These are phyloP conservation scores for Aspergillus spinulosporus DNA, from an alignment of 2,329 filamentous ascomycete species.

Conservation along the genomic window DNA sequence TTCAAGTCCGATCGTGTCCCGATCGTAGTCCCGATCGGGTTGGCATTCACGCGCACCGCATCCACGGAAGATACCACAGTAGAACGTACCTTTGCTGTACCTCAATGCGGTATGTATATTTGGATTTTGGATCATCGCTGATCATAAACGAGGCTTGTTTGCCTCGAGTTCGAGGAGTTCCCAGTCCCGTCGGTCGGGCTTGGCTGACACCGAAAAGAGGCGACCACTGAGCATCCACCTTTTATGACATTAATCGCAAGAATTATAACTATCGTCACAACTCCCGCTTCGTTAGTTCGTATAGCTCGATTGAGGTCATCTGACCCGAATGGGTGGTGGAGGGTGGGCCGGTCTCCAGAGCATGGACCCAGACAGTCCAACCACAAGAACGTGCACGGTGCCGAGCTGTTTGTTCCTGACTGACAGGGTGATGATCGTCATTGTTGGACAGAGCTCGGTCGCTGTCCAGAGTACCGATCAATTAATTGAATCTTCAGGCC, in stretches of 20 bases:
- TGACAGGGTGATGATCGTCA: conserved; percentile 7
- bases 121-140: not conserved
- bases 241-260: not conserved
- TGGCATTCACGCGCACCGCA: conserved; percentile 16
- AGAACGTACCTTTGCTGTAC: not conserved
- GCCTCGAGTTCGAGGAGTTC: not conserved
- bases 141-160: not conserved
- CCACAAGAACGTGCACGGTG: conserved; percentile 9
- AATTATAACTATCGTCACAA: not conserved
- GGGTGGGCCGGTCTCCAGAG: conserved; percentile 10
- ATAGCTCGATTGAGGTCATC: conserved; percentile 17
- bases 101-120: not conserved
- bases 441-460: conserved; percentile 2
- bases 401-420: conserved; percentile 9
- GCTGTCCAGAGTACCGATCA: not conserved
- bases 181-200: not conserved
- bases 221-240: no score
- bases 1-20: conserved; percentile 23
- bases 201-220: no score
- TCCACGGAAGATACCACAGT: not conserved
- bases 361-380: conserved; percentile 14
- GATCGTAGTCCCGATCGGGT: conserved; percentile 21
- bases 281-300: not conserved
- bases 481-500: not conserved
- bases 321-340: conserved; percentile 17